phyloP scores from a whole-genome alignment of 2,329 filamentous ascomycete species.

The Colletotrichum horii region DNA sequence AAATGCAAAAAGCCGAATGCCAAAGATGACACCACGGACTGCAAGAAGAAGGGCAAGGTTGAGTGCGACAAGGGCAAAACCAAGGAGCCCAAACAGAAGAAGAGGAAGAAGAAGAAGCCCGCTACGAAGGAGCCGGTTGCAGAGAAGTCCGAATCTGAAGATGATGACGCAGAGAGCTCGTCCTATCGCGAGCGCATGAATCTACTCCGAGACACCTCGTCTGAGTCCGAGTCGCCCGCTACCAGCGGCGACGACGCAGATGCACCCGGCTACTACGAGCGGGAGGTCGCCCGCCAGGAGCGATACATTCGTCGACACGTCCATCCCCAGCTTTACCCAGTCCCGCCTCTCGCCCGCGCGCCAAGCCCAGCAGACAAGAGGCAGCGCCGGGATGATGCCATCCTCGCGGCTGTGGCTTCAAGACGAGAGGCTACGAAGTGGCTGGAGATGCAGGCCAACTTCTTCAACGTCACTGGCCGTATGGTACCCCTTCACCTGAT shows the following conservation, averaged over 20 bases:
- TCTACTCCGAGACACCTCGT: slow-evolving; percentile 32
- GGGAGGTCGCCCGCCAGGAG: slow-evolving; percentile 27
- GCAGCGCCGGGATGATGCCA: slow-evolving; percentile 32
- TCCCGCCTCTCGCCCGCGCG: slow-evolving; percentile 29
- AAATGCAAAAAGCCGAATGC: neutral
- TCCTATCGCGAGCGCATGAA: neutral
- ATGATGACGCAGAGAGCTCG: slow-evolving; percentile 16
- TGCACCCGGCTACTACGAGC: neutral
- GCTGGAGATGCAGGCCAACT: slow-evolving; percentile 49
- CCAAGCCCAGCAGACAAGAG: slow-evolving; percentile 12
- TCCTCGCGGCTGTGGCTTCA: slow-evolving; percentile 40
- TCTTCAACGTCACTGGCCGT: slow-evolving; percentile 47
- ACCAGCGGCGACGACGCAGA: slow-evolving; percentile 19
- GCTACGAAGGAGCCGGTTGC: neutral
- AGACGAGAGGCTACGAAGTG: slow-evolving; percentile 37
- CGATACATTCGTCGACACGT: slow-evolving; percentile 37
- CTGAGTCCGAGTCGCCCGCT: slow-evolving; percentile 22
- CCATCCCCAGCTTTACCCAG: slow-evolving; percentile 34
- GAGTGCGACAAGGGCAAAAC: neutral
- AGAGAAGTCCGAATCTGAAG: neutral
- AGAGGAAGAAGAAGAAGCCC: slow-evolving; percentile 15
- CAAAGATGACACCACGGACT: neutral
- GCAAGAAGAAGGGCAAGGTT: neutral
- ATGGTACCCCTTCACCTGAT: slow-evolving; percentile 44
- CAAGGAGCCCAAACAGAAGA: neutral